Conservation (phyloP, 805 yeast genomes). For the Sugiyamaella americana region DNA sequence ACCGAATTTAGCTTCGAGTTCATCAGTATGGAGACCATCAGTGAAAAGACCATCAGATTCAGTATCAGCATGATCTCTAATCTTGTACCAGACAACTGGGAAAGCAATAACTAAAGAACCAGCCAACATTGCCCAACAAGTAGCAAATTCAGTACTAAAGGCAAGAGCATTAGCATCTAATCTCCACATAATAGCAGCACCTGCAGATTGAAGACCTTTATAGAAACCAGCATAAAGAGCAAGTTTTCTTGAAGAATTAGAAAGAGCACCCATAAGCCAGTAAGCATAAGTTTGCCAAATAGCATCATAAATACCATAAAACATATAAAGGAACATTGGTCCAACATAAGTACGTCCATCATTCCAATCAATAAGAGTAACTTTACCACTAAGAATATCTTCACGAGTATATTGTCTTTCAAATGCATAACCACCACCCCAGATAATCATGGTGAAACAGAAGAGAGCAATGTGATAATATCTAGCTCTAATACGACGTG, state of each 20-base stretch:
- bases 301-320: conserved; percentile 56
- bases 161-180: conserved; percentile 39
- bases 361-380: conserved; percentile 39
- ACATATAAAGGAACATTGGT: conserved; percentile 56
- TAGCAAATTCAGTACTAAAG: conserved; percentile 41
- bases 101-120: conserved; percentile 45
- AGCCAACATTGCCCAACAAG: conserved; percentile 47
- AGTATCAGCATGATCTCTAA: conserved; percentile 40
- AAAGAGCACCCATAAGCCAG: conserved; percentile 54
- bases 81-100: conserved; percentile 41
- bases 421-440: conserved; percentile 56
- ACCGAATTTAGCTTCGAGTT: conserved; percentile 12
- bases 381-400: conserved; percentile 24
- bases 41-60: conserved; percentile 22
- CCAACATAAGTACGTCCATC: conserved; percentile 44
- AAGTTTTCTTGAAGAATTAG: conserved; percentile 50
- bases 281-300: conserved; percentile 52
- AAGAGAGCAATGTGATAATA: conserved; percentile 38
- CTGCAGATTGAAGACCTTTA: conserved; percentile 60
- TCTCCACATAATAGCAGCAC: conserved; percentile 57
- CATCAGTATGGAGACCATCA: conserved; percentile 15
- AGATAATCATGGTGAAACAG: conserved; percentile 41
- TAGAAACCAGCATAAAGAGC: conserved; percentile 57
- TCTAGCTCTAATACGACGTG: conserved; percentile 43
- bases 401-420: conserved; percentile 40